Conservation (phyloP, 768 basidiomycete species). For the Kwoniella sp. region DNA sequence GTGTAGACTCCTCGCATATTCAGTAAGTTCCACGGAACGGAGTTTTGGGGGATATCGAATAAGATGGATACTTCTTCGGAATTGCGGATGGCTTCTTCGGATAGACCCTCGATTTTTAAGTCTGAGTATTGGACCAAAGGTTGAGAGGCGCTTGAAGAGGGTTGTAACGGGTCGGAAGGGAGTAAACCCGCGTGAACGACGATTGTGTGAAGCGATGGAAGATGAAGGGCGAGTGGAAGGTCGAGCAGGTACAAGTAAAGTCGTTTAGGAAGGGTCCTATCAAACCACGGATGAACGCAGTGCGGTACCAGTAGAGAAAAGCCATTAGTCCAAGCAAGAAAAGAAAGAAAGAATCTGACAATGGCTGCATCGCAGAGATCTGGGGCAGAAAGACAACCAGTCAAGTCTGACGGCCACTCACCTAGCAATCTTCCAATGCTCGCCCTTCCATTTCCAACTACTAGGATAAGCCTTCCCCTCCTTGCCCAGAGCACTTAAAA, state of each 20-base stretch:
- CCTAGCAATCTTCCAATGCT: conserved; percentile 77
- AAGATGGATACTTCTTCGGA: conserved; percentile 66
- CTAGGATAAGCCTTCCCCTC: conserved; percentile 60
- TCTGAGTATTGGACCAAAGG: conserved; percentile 63
- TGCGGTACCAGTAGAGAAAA: background rate
- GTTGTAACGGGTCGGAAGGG: conserved; percentile 66
- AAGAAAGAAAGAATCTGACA: too few relatives aligned
- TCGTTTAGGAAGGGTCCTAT: conserved; percentile 62
- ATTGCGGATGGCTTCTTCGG: conserved; percentile 11
- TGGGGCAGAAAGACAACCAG: too few relatives aligned
- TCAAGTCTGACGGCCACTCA: conserved; percentile 37
- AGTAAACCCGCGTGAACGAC: conserved; percentile 84
- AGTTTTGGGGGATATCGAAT: conserved; percentile 71
- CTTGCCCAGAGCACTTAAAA: conserved; percentile 53
- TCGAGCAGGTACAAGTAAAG: conserved; percentile 73
- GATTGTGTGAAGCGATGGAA: conserved; percentile 73
- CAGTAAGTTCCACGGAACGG: conserved; percentile 71
- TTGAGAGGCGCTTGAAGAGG: conserved; percentile 63
- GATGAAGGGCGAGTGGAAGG: conserved; percentile 73
- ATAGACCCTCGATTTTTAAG: conserved; percentile 14
- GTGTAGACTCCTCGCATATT: conserved; percentile 68
- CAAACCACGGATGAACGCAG: background rate
- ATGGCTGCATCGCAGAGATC: too few relatives aligned
- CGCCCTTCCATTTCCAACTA: conserved; percentile 73
- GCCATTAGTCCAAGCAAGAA: too few relatives aligned